phyloP scores from a whole-genome alignment of 176 grass and related monocot species.

The Olyra latifolia region DNA sequence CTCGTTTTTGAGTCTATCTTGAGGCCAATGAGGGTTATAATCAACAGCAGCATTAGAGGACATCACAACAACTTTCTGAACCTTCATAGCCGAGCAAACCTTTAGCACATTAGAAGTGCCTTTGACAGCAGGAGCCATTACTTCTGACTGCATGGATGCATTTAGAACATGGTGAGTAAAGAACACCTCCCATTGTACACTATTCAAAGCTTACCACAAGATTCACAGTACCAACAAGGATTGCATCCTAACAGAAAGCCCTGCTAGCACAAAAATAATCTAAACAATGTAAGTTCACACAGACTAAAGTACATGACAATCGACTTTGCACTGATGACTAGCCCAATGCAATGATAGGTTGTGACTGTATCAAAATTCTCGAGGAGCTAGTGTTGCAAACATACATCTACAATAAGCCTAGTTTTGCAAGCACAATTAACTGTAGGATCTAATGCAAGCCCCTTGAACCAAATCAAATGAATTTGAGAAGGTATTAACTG shows the following conservation, averaged over 20 bases:
- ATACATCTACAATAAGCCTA: not conserved
- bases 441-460: not conserved
- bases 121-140: constrained; percentile 35
- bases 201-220: not conserved
- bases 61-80: constrained; percentile 45
- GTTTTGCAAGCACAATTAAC: not conserved
- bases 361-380: not conserved
- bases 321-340: not conserved
- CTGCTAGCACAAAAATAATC: not conserved
- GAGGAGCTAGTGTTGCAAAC: not conserved
- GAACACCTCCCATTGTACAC: not conserved
- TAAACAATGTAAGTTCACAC: not conserved
- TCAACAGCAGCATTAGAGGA: constrained; percentile 46
- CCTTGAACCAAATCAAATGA: not conserved
- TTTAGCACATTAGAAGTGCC: constrained; percentile 49
- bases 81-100: constrained; percentile 31
- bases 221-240: not conserved
- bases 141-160: constrained; percentile 36
- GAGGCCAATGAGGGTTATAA: constrained; percentile 44
- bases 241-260: not conserved
- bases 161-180: constrained; percentile 5
- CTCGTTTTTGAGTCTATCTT: constrained; percentile 33
- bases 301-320: not conserved
- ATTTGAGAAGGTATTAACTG: not conserved
- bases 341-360: not conserved